These are phyloP conservation scores for Marchantia paleacea DNA, from an alignment of 225 moss, liverwort and hornwort species.

Conservation along the genomic window DNA sequence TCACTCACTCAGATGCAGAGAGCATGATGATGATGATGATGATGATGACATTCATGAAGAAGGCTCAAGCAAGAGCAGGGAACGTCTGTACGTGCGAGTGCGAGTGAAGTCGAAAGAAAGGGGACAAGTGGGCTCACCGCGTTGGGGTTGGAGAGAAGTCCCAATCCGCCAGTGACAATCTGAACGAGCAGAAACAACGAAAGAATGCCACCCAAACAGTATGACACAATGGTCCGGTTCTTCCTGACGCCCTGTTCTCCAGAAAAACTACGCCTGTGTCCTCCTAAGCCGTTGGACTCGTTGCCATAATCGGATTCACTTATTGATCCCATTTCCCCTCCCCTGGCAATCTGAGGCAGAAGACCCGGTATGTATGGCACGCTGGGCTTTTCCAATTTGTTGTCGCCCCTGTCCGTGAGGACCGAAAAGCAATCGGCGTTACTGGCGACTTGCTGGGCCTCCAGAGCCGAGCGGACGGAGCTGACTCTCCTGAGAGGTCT, in stretches of 20 bases:
- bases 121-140: neutral
- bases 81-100: neutral
- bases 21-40: neutral
- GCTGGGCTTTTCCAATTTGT: conserved; percentile 14
- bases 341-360: conserved; percentile 14
- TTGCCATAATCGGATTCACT: conserved; percentile 13
- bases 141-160: conserved; percentile 19
- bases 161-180: conserved; percentile 32
- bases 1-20: neutral
- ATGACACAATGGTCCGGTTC: conserved; percentile 20
- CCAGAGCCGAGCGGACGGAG: conserved; percentile 18
- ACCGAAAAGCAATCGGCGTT: conserved; percentile 19
- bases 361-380: neutral
- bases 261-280: conserved; percentile 9
- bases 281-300: neutral
- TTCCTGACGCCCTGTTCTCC: conserved; percentile 15
- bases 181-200: conserved; percentile 28
- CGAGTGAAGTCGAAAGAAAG: neutral
- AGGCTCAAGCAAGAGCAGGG: too few relatives aligned
- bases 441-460: conserved; percentile 5
- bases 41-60: neutral
- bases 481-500: conserved; percentile 28
- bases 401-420: conserved; percentile 10
- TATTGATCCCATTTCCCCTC: conserved; percentile 15
- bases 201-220: conserved; percentile 26